Conservation (phyloP, 73 alveolate species). For the Paramecium pentaurelia region DNA sequence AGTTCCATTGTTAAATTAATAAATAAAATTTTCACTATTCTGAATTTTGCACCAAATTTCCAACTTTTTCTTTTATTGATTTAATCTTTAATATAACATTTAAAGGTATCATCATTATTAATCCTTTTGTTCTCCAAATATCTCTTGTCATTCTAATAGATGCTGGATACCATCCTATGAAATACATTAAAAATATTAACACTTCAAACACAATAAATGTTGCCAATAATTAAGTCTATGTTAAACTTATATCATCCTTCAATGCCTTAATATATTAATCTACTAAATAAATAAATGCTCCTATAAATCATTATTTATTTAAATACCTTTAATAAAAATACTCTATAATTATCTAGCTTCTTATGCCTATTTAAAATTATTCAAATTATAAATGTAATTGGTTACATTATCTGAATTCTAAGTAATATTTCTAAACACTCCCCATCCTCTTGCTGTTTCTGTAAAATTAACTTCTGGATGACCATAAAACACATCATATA, state of each 20-base stretch:
- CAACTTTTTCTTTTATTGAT: background rate
- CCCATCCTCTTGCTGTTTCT: constrained; percentile 36
- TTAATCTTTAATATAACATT: constrained; percentile 21
- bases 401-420: background rate
- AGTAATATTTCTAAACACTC: constrained; percentile 36
- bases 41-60: background rate
- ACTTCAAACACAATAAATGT: constrained; percentile 58
- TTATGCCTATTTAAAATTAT: background rate
- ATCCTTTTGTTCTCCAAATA: constrained; percentile 56
- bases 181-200: constrained; percentile 33
- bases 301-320: background rate
- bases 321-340: background rate
- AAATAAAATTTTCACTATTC: background rate
- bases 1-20: background rate
- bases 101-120: constrained; percentile 51
- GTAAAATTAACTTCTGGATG: background rate
- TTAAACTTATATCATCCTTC: background rate
- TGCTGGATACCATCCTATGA: constrained; percentile 45
- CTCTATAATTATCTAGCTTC: background rate
- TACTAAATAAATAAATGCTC: background rate
- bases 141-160: constrained; percentile 35
- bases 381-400: background rate
- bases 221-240: constrained; percentile 48
- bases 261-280: background rate
- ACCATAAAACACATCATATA: background rate